Conservation (phyloP, 306 rosid genomes). For the Erythrophleum fordii region DNA sequence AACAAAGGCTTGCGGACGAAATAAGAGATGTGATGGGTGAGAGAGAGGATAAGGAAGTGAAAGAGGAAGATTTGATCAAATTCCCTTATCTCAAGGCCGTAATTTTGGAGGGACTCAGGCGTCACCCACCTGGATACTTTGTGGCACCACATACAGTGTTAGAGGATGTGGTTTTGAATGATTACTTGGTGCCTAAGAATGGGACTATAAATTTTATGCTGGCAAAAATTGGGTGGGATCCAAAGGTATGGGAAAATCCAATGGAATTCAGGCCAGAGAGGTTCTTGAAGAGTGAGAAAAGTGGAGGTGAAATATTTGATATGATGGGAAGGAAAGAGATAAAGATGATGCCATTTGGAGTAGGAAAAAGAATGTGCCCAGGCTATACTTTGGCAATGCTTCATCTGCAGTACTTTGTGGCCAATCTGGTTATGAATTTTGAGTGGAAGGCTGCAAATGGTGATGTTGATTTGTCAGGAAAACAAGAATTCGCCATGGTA, state of each 20-base stretch:
- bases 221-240: not conserved
- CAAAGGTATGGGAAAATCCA: not conserved
- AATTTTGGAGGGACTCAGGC: not conserved
- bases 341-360: not conserved
- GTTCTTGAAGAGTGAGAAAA: not conserved
- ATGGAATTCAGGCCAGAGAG: not conserved
- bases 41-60: not conserved
- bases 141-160: not conserved
- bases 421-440: not conserved
- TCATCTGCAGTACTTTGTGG: not conserved
- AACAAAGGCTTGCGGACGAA: not conserved
- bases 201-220: not conserved
- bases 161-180: not conserved
- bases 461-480: not conserved
- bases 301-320: not conserved
- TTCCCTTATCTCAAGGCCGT: not conserved
- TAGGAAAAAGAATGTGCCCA: not conserved
- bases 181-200: not conserved
- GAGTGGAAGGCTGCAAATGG: not conserved
- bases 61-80: not conserved
- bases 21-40: not conserved
- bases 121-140: not conserved
- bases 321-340: not conserved
- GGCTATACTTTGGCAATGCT: not conserved
- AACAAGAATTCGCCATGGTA: not conserved